These are phyloP conservation scores for Fusarium sulawesiense DNA, from an alignment of 2,329 filamentous ascomycete species.

Conservation along the genomic window DNA sequence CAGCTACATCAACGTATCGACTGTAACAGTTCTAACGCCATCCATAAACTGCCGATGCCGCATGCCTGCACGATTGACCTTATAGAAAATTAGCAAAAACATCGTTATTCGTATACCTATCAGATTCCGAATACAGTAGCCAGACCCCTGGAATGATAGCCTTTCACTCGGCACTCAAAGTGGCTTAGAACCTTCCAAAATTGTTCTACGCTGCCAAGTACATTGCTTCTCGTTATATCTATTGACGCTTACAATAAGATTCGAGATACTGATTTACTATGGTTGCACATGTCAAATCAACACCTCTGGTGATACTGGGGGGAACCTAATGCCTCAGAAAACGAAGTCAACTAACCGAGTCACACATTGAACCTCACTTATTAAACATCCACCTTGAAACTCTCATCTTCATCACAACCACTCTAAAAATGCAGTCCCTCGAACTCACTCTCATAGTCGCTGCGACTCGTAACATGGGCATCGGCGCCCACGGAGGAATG, in stretches of 20 bases:
- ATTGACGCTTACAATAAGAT: neutral
- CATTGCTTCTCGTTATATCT: neutral
- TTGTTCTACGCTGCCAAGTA: neutral
- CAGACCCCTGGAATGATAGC: neutral
- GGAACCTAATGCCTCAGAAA: neutral
- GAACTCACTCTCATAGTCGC: constrained; percentile 93
- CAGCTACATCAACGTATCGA: neutral
- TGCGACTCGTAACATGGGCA: constrained; percentile 91
- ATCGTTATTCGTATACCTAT: neutral
- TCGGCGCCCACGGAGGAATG: constrained; percentile 80
- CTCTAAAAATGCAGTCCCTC: constrained; percentile 51
- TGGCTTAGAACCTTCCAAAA: neutral
- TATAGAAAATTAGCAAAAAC: neutral
- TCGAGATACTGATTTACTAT: neutral
- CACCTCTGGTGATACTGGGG: neutral
- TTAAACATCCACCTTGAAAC: constrained; percentile 4
- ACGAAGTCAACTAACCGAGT: neutral
- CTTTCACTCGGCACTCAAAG: neutral
- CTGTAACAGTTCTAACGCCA: neutral
- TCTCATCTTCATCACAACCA: constrained; percentile 13
- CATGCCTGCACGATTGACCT: neutral
- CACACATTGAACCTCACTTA: neutral
- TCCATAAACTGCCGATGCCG: neutral
- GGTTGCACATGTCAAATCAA: neutral
- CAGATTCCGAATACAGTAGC: neutral